Evolutionary conservation across 129 eudicot genomes (phyloP).

Genomic region (Tagetes erecta): DNA sequence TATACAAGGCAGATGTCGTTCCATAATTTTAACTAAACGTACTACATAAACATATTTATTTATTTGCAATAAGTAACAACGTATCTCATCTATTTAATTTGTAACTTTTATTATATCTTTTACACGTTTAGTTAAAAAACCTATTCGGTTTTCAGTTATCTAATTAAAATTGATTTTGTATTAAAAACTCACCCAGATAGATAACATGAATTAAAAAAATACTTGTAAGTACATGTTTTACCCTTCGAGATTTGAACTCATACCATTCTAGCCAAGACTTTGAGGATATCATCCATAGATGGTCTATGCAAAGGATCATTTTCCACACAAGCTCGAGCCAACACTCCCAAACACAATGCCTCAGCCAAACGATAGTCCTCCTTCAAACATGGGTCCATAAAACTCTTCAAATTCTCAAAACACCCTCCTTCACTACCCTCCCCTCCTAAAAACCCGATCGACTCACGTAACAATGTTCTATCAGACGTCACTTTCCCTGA

Average conservation of each 20-base stretch:
- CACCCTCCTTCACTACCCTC: conserved; percentile 67
- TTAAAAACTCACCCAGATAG: background rate
- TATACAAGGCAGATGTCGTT: too few relatives aligned
- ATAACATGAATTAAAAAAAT: background rate
- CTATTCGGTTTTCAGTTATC: background rate
- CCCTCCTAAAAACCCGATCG: conserved; percentile 64
- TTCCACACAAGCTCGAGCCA: conserved; percentile 80
- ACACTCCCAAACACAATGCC: conserved; percentile 78
- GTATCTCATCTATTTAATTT: background rate
- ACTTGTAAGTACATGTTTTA: background rate
- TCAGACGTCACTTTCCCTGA: conserved; percentile 53
- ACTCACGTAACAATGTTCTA: conserved; percentile 37
- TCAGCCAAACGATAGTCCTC: conserved; percentile 79
- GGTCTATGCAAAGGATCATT: conserved; percentile 73
- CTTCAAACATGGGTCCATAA: conserved; percentile 63
- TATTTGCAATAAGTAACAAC: too few relatives aligned
- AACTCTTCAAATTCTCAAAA: conserved; percentile 62
- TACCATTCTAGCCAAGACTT: conserved; percentile 81
- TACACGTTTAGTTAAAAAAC: too few relatives aligned
- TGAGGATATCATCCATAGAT: conserved; percentile 72
- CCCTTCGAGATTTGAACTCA: conserved; percentile 9
- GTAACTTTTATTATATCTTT: too few relatives aligned
- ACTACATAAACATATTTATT: too few relatives aligned
- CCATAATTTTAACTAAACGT: too few relatives aligned
- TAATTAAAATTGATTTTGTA: background rate